Conservation (phyloP, 1,284 basidiomycete species). For the Mixia osmundae region DNA sequence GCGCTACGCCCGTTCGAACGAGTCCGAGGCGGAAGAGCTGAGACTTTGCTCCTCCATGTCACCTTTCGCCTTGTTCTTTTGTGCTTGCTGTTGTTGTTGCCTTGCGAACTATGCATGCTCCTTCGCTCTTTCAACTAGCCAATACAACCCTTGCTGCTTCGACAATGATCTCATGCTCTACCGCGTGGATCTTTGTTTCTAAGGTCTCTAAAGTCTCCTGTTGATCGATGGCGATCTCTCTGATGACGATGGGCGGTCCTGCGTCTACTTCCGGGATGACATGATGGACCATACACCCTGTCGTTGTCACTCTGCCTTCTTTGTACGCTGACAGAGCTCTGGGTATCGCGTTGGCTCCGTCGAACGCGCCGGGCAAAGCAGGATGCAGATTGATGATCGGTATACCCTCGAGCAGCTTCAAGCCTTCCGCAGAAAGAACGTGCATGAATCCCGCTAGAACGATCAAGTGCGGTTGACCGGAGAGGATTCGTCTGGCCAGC, state of each 20-base stretch:
- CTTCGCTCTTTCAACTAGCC: too few relatives aligned
- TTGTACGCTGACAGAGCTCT: slow-evolving; percentile 74
- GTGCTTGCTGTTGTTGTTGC: too few relatives aligned
- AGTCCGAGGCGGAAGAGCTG: too few relatives aligned
- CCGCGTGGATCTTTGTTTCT: slow-evolving; percentile 50
- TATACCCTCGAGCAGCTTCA: slow-evolving; percentile 28
- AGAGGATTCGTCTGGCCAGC: slow-evolving; percentile 47
- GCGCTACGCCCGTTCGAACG: too few relatives aligned
- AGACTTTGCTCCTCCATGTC: too few relatives aligned
- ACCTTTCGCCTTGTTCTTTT: too few relatives aligned
- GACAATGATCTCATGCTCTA: slow-evolving; percentile 82
- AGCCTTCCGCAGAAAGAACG: slow-evolving; percentile 36
- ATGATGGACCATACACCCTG: slow-evolving; percentile 83
- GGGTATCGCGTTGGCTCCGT: slow-evolving; percentile 72
- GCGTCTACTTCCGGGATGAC: slow-evolving; percentile 85
- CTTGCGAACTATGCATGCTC: too few relatives aligned
- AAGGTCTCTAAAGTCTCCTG: slow-evolving; percentile 48
- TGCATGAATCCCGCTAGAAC: slow-evolving; percentile 98
- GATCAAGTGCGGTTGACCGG: slow-evolving; percentile 48
- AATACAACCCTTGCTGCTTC: slow-evolving; percentile 26
- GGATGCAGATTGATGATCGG: slow-evolving; percentile 94
- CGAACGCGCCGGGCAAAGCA: slow-evolving; percentile 79
- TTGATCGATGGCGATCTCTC: slow-evolving; percentile 45
- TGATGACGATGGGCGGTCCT: slow-evolving; percentile 63
- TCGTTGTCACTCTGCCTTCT: slow-evolving; percentile 45